Base-by-base conservation (phyloP, 345 rosid genomes). In the Gossypium arboreum region DNA sequence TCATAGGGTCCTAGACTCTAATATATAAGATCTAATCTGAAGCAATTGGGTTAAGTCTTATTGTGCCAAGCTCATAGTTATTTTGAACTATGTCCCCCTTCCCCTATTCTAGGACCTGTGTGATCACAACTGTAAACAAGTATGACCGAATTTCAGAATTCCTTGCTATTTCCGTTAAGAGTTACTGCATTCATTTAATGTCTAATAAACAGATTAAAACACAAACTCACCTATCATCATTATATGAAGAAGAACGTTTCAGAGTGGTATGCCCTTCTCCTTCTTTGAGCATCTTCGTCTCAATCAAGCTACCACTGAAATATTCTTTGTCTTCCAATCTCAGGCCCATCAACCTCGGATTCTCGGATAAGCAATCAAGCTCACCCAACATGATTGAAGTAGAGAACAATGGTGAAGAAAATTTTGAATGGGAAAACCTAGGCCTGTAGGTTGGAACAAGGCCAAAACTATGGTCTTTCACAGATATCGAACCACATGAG, bases 401-500 rank as follows among this genome's bases (percentile, higher is more conserved):
- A 50, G 97, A 86, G 84, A 89, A 87, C 57, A 91, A 84, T 1
- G 97, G 93, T 1, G 97, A 88, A 0, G 86, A 81, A 67, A 82
- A 88, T 74, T 91, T 92, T 0, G 98, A 85, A 76, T 89, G 92
- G 3, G 88, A 79, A 74, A 90, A 90, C 71, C 90, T 86, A 0
- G 98, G 93, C 60, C 80, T 86, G 79, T 93, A 93, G 13, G 90
- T 84, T 13, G 99, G 99, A 44, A 93, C 83, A 67, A 93, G 80
- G 76, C 99, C 97, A 65, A 93, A 93, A 72, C 84, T 90, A 78
- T 91, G 86, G 78, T 95, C 97, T 84, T 91, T 93, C 50, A 95
- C 99, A 13, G 99, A 89, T 85, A 95, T 83, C 27, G 98, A 95
- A 12, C 99, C 99, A 54, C 99, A 93, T 0, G 99, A 93, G 79